Evolutionary conservation across 371 early-diverging fungal genomes (phyloP).

Genomic region (Mucor plumbeus): DNA sequence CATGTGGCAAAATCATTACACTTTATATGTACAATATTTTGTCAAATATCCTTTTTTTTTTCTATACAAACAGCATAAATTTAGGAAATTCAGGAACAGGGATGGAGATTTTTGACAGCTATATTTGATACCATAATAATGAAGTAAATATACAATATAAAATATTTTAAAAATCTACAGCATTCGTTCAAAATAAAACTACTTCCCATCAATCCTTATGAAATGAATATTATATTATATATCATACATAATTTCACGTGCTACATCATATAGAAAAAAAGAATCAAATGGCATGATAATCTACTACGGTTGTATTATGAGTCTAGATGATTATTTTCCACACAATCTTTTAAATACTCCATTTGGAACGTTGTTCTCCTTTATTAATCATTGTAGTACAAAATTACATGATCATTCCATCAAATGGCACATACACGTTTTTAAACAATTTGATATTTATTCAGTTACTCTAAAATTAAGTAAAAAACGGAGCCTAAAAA

Average conservation of each 20-base stretch:
- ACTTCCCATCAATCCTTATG: not conserved
- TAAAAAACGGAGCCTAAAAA: no score
- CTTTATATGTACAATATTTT: not conserved
- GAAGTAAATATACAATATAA: not conserved
- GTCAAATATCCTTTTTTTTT: no score
- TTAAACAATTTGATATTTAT: no score
- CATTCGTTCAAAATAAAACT: not conserved
- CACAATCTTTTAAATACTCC: not conserved
- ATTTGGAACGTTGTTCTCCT: not conserved
- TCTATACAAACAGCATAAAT: not conserved
- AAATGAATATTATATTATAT: no score
- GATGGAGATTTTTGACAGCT: constrained; percentile 2
- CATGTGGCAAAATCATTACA: not conserved
- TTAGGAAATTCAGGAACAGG: not conserved
- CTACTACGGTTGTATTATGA: not conserved
- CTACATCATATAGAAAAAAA: not conserved
- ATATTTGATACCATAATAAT: not conserved
- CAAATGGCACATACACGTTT: no score
- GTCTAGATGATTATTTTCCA: not conserved
- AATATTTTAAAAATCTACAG: not conserved
- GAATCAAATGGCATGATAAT: not conserved
- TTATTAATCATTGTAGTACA: not conserved
- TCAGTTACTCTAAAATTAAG: no score
- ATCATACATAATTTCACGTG: not conserved
- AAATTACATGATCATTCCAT: not conserved